Evolutionary conservation across 495 filamentous ascomycete genomes (phyloP).

Genomic region (Lasiosphaeriaceae sp.): DNA sequence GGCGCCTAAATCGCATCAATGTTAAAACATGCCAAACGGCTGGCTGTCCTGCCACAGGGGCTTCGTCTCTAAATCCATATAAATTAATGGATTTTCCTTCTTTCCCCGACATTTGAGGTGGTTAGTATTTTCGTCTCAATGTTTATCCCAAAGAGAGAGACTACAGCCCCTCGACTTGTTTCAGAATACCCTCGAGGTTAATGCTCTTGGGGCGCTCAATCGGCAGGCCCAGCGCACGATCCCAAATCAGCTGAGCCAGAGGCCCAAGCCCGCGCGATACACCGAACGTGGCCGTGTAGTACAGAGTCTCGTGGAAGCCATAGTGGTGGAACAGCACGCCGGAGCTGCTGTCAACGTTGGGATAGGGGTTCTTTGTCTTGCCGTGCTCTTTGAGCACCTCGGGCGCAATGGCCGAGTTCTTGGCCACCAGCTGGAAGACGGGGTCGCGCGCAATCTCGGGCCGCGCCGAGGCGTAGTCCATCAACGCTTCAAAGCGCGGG

Average conservation of each 20-base stretch:
- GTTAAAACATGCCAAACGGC: neutral
- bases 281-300: slow-evolving; percentile 97
- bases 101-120: neutral
- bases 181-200: slow-evolving; percentile 77
- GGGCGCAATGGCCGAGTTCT: slow-evolving; percentile 74
- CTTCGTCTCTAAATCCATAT: neutral
- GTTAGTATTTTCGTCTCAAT: no score
- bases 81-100: neutral
- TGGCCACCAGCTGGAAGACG: slow-evolving; percentile 88
- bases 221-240: slow-evolving; percentile 88
- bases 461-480: slow-evolving; percentile 86
- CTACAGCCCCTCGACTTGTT: slow-evolving; percentile 41
- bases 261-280: slow-evolving; percentile 89
- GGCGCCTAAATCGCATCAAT: neutral
- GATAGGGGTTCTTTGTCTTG: slow-evolving; percentile 98
- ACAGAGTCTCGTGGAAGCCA: slow-evolving; percentile 92
- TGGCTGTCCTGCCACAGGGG: no score
- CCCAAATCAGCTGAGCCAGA: slow-evolving; percentile 93
- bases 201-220: slow-evolving; percentile 98
- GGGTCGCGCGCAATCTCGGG: slow-evolving; percentile 83
- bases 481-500: slow-evolving; percentile 90
- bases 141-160: neutral
- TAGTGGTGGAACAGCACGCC: slow-evolving; percentile 97
- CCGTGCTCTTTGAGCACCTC: slow-evolving; percentile 87
- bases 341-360: slow-evolving; percentile 88